A percentile compares a stretch with the other conserved stretches of the same genome.
These are phyloP conservation scores for Eucalyptus sp. DNA, from an alignment of 345 rosid genomes.

Conservation along the genomic window DNA sequence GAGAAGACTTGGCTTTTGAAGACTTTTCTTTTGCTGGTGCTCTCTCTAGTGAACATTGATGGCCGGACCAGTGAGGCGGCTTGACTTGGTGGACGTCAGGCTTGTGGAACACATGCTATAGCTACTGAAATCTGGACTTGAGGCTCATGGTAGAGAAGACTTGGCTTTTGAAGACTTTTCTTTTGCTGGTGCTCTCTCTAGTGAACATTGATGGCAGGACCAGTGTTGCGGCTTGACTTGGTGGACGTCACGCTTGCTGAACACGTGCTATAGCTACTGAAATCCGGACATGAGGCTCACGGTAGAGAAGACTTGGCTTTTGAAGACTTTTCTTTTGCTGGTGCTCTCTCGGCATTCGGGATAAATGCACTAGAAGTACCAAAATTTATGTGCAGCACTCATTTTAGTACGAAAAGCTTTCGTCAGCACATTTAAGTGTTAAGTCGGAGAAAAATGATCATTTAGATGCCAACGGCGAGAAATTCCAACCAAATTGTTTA, in stretches of 20 bases:
- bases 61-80: no score
- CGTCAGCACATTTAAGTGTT: no score
- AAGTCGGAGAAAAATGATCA: no score
- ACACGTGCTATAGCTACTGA: not conserved
- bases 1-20: no score
- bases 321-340: not conserved
- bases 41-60: no score
- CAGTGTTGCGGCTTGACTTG: not conserved
- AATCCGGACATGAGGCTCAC: not conserved
- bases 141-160: not conserved
- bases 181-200: not conserved
- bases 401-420: no score
- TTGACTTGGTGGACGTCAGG: not conserved
- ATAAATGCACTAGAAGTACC: no score
- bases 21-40: not conserved
- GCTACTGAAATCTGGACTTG: not conserved
- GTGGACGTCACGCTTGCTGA: not conserved
- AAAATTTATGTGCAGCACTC: no score
- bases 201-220: not conserved
- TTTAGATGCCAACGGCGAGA: rapidly evolving
- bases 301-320: not conserved
- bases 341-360: not conserved
- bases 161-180: not conserved
- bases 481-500: no score
- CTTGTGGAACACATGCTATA: not conserved